Percentiles rank a stretch among this genome's conserved stretches.
These are phyloP conservation scores for Coleophoma eucalyptorum DNA, from an alignment of 2,329 filamentous ascomycete species.

Conservation along the genomic window DNA sequence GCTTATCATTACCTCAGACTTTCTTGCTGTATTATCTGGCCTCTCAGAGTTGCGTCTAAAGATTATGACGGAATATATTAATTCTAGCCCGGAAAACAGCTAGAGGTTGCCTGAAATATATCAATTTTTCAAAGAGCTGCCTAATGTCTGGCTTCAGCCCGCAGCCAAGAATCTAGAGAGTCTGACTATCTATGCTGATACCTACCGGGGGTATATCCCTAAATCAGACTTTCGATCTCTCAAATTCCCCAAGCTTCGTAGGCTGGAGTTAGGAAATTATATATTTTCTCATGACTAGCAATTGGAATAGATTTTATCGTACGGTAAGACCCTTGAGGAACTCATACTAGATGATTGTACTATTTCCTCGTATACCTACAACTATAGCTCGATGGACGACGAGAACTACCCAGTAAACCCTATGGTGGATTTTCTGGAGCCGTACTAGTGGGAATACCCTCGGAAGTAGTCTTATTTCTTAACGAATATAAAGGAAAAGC, in stretches of 20 bases:
- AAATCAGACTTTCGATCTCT: constrained; percentile 2
- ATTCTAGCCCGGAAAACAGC: no score
- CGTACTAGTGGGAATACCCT: not conserved
- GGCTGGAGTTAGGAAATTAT: constrained; percentile 7
- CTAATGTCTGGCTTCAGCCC: constrained; percentile 5
- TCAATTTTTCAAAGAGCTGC: not conserved
- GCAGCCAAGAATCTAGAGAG: no score
- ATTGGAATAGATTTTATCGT: constrained; percentile 7
- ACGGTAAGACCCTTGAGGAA: constrained; percentile 3
- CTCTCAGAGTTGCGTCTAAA: no score
- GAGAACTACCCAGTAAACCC: constrained; percentile 3
- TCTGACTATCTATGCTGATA: constrained; percentile 3
- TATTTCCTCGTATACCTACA: constrained; percentile 1
- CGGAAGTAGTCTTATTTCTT: not conserved
- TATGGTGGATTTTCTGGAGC: not conserved
- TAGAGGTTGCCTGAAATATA: no score
- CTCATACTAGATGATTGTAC: no score
- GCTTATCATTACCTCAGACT: no score
- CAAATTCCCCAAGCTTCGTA: constrained; percentile 6
- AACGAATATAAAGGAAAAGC: not conserved
- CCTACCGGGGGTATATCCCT: constrained; percentile 6
- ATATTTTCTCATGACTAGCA: constrained; percentile 7
- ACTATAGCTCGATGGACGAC: not conserved
- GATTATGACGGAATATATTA: no score
- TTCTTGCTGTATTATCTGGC: no score